These are phyloP conservation scores for Hemileccinum rubropunctum DNA, from an alignment of 768 basidiomycete genomes.

Conservation along the genomic window DNA sequence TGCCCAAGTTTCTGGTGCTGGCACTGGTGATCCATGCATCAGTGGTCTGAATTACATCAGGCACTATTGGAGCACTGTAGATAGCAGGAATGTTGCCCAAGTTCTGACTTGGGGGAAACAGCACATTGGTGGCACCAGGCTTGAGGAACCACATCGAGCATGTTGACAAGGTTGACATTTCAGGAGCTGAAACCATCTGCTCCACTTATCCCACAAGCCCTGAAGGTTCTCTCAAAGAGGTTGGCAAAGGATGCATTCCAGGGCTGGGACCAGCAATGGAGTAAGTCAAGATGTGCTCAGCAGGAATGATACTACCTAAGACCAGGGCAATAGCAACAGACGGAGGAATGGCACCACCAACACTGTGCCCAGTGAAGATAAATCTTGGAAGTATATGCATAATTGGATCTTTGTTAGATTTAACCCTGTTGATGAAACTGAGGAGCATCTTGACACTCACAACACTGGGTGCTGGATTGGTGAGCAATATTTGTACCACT, in stretches of 20 bases:
- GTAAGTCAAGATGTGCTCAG: slow-evolving; percentile 3
- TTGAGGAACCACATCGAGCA: slow-evolving; percentile 8
- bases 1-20: background rate
- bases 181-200: background rate
- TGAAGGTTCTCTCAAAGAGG: slow-evolving; percentile 4
- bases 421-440: slow-evolving; percentile 1
- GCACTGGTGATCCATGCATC: background rate
- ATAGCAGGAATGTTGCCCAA: slow-evolving; percentile 6
- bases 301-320: background rate
- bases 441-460: background rate
- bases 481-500: slow-evolving; percentile 2
- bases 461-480: background rate
- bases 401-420: background rate
- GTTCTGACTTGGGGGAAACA: slow-evolving; percentile 9
- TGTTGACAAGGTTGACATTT: slow-evolving; percentile 13
- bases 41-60: background rate
- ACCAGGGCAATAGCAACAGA: slow-evolving; percentile 7
- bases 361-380: slow-evolving; percentile 7
- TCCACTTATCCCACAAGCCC: background rate
- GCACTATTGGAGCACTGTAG: slow-evolving; percentile 1
- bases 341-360: slow-evolving; percentile 5
- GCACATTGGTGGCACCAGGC: slow-evolving; percentile 4
- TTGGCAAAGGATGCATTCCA: slow-evolving; percentile 3
- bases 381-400: slow-evolving; percentile 1
- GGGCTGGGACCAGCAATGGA: slow-evolving; percentile 1